Conservation (phyloP, 2,329 filamentous ascomycete genomes). For the Biscogniauxia mediterranea region DNA sequence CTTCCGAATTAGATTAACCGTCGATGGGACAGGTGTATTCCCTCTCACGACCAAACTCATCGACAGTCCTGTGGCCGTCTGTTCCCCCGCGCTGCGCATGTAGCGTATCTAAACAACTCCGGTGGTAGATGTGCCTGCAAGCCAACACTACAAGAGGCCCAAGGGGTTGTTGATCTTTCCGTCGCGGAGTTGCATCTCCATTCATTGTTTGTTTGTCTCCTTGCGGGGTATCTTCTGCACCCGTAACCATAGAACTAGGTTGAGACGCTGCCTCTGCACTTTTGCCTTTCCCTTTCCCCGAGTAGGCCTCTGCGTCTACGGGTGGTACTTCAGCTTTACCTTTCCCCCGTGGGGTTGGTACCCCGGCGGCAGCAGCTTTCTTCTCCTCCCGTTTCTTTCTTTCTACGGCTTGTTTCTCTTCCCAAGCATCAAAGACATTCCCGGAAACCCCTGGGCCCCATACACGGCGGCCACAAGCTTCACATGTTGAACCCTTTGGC, state of each 20-base stretch:
- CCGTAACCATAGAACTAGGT: slow-evolving; percentile 6
- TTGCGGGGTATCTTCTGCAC: slow-evolving; percentile 3
- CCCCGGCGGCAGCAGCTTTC: slow-evolving; percentile 36
- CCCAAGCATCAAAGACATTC: slow-evolving; percentile 79
- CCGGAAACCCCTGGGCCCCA: slow-evolving; percentile 87
- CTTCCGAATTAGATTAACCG: slow-evolving; percentile 36
- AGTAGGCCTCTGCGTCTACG: slow-evolving; percentile 23
- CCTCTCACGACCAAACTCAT: slow-evolving; percentile 41
- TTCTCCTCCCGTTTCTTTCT: slow-evolving; percentile 44
- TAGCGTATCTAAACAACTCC: slow-evolving; percentile 65
- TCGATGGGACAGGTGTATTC: slow-evolving; percentile 59
- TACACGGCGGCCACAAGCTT: slow-evolving; percentile 75
- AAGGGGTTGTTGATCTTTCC: slow-evolving; percentile 49
- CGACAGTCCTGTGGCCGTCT: slow-evolving; percentile 42
- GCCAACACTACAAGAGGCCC: slow-evolving; percentile 67
- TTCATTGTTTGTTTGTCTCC: slow-evolving; percentile 39
- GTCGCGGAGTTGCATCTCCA: slow-evolving; percentile 33
- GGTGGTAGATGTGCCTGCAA: slow-evolving; percentile 70
- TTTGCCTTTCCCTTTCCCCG: slow-evolving; percentile 53
- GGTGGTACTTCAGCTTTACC: slow-evolving; percentile 26
- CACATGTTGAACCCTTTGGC: slow-evolving; percentile 81
- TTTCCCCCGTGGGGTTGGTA: slow-evolving; percentile 32
- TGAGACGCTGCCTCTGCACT: slow-evolving; percentile 38
- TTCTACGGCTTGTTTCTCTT: slow-evolving; percentile 55
- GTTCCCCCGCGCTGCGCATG: slow-evolving; percentile 51